Evolutionary conservation across 2,329 filamentous ascomycete species (phyloP), one percentile per base, ranked within the genome.

Genomic region (Apiospora marii): DNA sequence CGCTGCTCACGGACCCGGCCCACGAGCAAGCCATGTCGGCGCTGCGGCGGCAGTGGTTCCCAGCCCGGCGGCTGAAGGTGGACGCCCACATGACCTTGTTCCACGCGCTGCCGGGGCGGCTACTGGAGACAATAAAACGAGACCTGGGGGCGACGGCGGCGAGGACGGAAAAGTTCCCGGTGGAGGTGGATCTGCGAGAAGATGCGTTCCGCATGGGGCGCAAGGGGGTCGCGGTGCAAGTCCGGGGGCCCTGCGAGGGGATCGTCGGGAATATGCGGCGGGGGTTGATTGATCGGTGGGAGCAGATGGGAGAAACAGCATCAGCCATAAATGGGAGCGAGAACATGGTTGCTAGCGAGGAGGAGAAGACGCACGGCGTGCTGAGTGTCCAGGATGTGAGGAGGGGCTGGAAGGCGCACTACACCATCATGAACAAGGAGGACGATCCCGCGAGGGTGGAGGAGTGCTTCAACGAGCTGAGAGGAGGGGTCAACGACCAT

Each of bases 81-180:
- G 67, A 68, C 24, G 67, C 67, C 24, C 67, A 68, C 67, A n/a
- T 68, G 24, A 68, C 67, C 24, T 24, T 68, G 16, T 68, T 68
- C 67, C 67, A 68, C 43, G 67, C 67, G 24, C 67, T 68, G 67
- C 67, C 67, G 67, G 43, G 41, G 14, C 24, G 24, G 8, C 12
- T 48, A 2, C 30, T 61, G 5, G 16, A 12, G 0, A n/a, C 16
- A 3, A 22, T 61, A 0, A 61, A 61, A 19, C 30, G 4, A 4
- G 53, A 61, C 14, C 14, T 61, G 30, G 53, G 16, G 53, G 41
- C 7, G 2, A 27, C 43, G 43, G 67, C 67, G 14, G 43, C 67
- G 14, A 5, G 1, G 1, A 34, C 24, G 2, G 24, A 10, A 13
- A 16, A 8, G 43, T 13, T 48, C 6, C 8, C 19, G 24, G 43